phyloP scores from a whole-genome alignment of 75 land plant species.

The Gnetum montanum region DNA sequence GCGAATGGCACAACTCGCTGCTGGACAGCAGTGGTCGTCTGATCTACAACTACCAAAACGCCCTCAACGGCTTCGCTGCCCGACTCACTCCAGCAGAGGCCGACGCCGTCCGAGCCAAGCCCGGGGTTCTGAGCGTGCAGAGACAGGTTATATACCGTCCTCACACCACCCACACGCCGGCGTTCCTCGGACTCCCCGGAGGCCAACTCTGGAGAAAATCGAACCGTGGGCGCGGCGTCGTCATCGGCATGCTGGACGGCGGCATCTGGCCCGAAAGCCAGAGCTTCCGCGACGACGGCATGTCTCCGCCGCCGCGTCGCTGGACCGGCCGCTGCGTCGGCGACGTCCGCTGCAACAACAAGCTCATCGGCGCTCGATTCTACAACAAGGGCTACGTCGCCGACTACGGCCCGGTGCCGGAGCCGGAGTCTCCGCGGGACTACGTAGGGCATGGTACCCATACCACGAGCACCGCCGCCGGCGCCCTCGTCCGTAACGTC shows the following conservation, averaged over 20 bases:
- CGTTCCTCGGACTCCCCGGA: constrained; percentile 38
- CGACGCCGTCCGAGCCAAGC: constrained; percentile 20
- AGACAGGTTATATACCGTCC: constrained; percentile 31
- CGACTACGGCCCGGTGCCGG: not conserved
- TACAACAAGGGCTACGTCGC: constrained; percentile 19
- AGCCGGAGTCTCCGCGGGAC: constrained; percentile 43
- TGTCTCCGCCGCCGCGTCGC: constrained; percentile 23
- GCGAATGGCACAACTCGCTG: too few relatives aligned
- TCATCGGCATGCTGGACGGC: constrained; percentile 39
- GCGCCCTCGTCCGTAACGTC: constrained; percentile 27
- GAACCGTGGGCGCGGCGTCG: constrained; percentile 27
- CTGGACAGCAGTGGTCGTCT: constrained; percentile 4
- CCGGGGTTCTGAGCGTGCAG: constrained; percentile 15
- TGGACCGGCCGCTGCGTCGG: constrained; percentile 50
- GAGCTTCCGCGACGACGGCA: constrained; percentile 33
- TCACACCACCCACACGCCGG: constrained; percentile 49
- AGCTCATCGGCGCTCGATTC: constrained; percentile 60
- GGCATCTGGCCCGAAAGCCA: constrained; percentile 33
- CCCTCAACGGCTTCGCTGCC: constrained; percentile 39
- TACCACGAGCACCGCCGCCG: constrained; percentile 61
- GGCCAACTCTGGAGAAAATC: constrained; percentile 15
- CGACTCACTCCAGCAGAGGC: constrained; percentile 28
- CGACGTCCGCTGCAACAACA: constrained; percentile 47
- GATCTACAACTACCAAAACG: constrained; percentile 37
- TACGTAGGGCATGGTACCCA: constrained; percentile 59